Evolutionary conservation across 2,329 filamentous ascomycete species (phyloP).

Genomic region (Raffaelea arxii): DNA sequence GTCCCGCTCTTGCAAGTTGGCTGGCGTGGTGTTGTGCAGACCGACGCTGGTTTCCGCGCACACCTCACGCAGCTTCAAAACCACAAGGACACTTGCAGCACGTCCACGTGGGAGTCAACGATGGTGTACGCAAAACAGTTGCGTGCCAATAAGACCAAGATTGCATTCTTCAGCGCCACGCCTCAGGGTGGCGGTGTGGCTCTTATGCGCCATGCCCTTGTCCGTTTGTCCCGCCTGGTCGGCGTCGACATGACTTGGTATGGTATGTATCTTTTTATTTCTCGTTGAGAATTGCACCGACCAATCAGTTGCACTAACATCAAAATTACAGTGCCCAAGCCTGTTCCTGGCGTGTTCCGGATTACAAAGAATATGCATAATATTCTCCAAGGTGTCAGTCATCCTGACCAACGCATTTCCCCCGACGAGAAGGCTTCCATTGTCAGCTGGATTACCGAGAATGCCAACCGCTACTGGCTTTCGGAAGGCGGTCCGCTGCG

Average conservation of each 20-base stretch:
- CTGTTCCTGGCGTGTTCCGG: slow-evolving; percentile 67
- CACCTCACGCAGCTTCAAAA: slow-evolving; percentile 45
- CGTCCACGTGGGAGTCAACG: slow-evolving; percentile 55
- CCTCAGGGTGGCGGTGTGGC: slow-evolving; percentile 78
- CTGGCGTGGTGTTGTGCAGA: slow-evolving; percentile 58
- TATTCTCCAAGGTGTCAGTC: slow-evolving; percentile 70
- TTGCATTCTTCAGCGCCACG: slow-evolving; percentile 73
- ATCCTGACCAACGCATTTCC: slow-evolving; percentile 53
- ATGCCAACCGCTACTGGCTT: slow-evolving; percentile 68
- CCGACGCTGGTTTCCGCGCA: slow-evolving; percentile 56
- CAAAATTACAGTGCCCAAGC: slow-evolving; percentile 54
- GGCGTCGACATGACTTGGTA: slow-evolving; percentile 67
- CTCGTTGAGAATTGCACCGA: not conserved
- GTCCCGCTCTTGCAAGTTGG: slow-evolving; percentile 60
- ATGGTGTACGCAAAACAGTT: slow-evolving; percentile 54
- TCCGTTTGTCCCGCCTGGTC: slow-evolving; percentile 58
- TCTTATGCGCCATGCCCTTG: slow-evolving; percentile 69
- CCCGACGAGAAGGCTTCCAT: slow-evolving; percentile 52
- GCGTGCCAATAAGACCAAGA: slow-evolving; percentile 52
- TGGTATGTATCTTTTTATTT: slow-evolving; percentile 27
- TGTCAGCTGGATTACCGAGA: slow-evolving; percentile 62
- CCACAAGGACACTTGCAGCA: slow-evolving; percentile 51
- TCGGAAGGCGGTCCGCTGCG: slow-evolving; percentile 56
- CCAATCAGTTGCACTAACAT: not conserved
- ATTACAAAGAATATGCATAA: slow-evolving; percentile 86